These are phyloP conservation scores for Pilaira anomala DNA, from an alignment of 192 early-diverging fungal species.

Conservation along the genomic window DNA sequence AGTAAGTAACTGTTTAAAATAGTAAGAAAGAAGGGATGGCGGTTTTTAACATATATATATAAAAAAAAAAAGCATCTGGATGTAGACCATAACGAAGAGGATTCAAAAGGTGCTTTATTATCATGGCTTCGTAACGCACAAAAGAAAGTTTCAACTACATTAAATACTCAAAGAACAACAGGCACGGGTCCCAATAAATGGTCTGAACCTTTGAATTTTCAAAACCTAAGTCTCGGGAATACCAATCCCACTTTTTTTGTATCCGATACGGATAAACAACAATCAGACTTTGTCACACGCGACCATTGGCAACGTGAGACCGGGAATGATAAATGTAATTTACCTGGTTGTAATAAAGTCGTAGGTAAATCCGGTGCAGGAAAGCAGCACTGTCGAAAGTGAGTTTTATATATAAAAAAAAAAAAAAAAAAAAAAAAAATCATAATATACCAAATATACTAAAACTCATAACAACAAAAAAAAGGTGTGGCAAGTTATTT, in stretches of 20 bases:
- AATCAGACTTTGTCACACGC: conserved; percentile 47
- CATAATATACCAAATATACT: too few relatives aligned
- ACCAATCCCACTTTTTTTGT: conserved; percentile 31
- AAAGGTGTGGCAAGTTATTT: conserved; percentile 62
- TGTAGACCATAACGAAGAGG: conserved; percentile 48
- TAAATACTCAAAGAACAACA: not conserved
- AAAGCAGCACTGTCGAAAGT: conserved; percentile 56
- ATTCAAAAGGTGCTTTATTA: conserved; percentile 45
- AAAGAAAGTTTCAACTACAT: conserved; percentile 40
- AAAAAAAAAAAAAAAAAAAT: conserved; percentile 12
- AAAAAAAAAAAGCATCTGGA: conserved; percentile 42
- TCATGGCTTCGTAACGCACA: conserved; percentile 53
- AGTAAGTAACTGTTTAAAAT: not conserved
- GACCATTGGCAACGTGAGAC: conserved; percentile 54
- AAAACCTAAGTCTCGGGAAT: conserved; percentile 38
- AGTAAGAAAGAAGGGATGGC: not conserved
- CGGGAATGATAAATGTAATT: conserved; percentile 44
- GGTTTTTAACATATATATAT: not conserved
- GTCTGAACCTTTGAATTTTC: conserved; percentile 39
- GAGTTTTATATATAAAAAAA: too few relatives aligned
- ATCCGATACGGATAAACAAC: conserved; percentile 35
- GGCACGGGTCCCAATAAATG: conserved; percentile 33
- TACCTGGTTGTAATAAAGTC: conserved; percentile 43
- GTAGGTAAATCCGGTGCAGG: conserved; percentile 45
- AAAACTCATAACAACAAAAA: too few relatives aligned